Evolutionary conservation across 495 filamentous ascomycete genomes (phyloP).

Genomic region (Penicillium maclennaniae): DNA sequence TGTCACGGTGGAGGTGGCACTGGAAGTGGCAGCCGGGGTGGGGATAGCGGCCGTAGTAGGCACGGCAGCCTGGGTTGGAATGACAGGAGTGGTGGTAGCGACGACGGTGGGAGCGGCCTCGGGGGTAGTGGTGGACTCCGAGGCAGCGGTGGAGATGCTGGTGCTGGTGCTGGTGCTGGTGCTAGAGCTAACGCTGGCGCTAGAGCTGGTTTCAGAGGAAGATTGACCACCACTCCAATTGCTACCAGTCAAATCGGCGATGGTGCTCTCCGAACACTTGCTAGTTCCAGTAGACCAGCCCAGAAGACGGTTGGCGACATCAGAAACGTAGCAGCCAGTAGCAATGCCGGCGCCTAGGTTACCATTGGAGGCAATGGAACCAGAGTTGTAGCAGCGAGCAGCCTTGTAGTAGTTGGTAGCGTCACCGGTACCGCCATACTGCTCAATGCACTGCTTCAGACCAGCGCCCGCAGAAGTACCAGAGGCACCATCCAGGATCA

Average conservation of each 20-base stretch:
- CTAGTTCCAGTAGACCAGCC: conserved; percentile 41
- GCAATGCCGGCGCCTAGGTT: conserved; percentile 50
- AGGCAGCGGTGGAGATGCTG: neutral
- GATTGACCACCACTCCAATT: conserved; percentile 4
- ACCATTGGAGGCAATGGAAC: conserved; percentile 38
- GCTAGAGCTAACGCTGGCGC: conserved; percentile 8
- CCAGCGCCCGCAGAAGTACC: conserved; percentile 43
- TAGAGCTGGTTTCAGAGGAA: conserved; percentile 11
- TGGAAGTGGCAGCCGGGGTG: neutral
- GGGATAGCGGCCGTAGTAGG: neutral
- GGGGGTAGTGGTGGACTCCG: neutral
- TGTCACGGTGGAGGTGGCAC: conserved; percentile 5
- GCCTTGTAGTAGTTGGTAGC: conserved; percentile 45
- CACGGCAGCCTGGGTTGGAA: conserved; percentile 6
- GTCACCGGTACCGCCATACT: conserved; percentile 24
- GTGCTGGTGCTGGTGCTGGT: conserved; percentile 9
- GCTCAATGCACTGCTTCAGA: conserved; percentile 33
- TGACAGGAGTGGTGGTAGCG: conserved; percentile 10
- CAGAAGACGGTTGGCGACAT: conserved; percentile 54
- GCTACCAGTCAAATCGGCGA: conserved; percentile 10
- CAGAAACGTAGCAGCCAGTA: conserved; percentile 54
- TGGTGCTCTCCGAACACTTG: conserved; percentile 14
- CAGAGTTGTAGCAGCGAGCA: conserved; percentile 57
- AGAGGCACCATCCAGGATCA: conserved; percentile 46
- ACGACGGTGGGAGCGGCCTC: conserved; percentile 2